Evolutionary conservation across 2,329 filamentous ascomycete genomes (phyloP).

Genomic region (Eutypa lata): DNA sequence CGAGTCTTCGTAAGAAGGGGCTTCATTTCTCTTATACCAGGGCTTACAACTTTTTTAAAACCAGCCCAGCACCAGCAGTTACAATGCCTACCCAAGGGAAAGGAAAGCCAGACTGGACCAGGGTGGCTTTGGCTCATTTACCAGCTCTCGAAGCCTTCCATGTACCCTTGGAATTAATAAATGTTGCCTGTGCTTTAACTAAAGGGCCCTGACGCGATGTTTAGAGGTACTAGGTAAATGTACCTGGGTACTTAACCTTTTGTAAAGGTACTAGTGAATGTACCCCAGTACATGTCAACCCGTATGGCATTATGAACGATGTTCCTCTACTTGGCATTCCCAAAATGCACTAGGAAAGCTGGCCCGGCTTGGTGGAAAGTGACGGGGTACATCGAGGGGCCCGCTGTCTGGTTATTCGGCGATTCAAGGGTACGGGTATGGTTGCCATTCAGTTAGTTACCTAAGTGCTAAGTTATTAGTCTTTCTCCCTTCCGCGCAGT

Average conservation of each 20-base stretch:
- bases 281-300: neutral
- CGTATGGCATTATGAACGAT: neutral
- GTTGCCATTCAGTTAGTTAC: no score
- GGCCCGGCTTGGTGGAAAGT: neutral
- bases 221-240: neutral
- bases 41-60: conserved; percentile 6
- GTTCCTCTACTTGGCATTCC: neutral
- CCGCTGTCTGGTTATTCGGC: neutral
- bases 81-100: neutral
- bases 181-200: no score
- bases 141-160: neutral
- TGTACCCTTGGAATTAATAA: neutral
- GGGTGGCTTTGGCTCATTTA: neutral
- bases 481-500: no score
- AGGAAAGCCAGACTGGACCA: neutral
- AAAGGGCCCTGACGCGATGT: no score
- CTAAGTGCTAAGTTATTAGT: no score
- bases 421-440: neutral
- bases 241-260: neutral
- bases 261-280: neutral
- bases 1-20: conserved; percentile 21
- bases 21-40: conserved; percentile 31
- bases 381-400: neutral
- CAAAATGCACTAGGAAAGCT: neutral
- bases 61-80: no score